Percentiles rank a stretch among this genome's conserved stretches.
Evolutionary conservation across 768 basidiomycete genomes (phyloP).

Genomic region (Mycena rosella): DNA sequence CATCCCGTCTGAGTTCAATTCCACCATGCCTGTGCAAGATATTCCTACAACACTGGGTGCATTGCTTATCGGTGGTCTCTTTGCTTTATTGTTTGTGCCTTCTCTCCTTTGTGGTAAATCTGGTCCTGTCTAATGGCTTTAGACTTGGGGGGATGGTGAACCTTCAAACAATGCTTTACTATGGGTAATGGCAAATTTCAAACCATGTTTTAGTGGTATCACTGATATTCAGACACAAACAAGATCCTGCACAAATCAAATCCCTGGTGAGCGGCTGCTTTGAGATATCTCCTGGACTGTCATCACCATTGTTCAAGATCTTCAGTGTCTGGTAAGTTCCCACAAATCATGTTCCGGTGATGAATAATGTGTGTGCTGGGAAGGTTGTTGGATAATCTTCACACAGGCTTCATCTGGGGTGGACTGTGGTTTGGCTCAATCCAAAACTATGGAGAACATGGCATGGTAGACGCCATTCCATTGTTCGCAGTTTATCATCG

Average conservation of each 20-base stretch:
- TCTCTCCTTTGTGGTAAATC: not conserved
- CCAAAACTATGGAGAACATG: constrained; percentile 41
- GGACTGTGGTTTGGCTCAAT: constrained; percentile 52
- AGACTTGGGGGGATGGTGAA: constrained; percentile 27
- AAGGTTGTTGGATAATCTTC: constrained; percentile 46
- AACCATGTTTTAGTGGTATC: too few species aligned
- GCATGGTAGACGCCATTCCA: constrained; percentile 45
- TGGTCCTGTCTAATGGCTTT: not conserved
- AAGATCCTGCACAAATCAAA: constrained; percentile 20
- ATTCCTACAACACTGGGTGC: constrained; percentile 15
- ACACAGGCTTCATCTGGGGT: constrained; percentile 48
- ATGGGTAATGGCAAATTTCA: too few species aligned
- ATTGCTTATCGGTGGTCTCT: constrained; percentile 22
- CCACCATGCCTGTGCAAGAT: constrained; percentile 8
- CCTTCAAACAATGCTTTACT: constrained; percentile 25
- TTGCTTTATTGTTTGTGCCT: constrained; percentile 13
- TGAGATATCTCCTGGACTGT: not conserved
- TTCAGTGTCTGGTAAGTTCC: constrained; percentile 14
- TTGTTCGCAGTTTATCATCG: constrained; percentile 36
- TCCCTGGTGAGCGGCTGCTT: not conserved
- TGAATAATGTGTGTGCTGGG: not conserved
- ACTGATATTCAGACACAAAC: too few species aligned
- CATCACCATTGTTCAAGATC: not conserved
- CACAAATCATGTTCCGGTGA: too few species aligned
- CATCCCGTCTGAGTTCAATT: too few species aligned